Evolutionary conservation across 208 protist species (phyloP), one percentile per base, ranked within the genome.

Genomic region (Entamoeba dispar): DNA sequence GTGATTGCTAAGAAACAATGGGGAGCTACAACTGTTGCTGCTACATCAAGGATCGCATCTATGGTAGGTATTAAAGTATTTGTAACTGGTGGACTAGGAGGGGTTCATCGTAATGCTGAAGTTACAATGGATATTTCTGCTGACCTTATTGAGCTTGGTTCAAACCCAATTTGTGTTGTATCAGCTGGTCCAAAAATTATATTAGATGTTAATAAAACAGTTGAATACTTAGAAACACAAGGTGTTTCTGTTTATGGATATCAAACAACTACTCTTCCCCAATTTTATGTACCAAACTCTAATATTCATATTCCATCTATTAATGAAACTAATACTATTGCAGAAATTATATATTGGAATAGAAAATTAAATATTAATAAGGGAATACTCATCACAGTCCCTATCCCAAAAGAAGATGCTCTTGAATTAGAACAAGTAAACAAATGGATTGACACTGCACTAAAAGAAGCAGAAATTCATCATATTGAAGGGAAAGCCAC

Each of bases 41-140:
- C 93, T 4, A 98, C 97, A 0, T 97, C 97, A 95, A 61, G 93
- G 0, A 51, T 97, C 0, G 96, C 96, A 12, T 38, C 95, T 61
- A 51, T 94, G 73, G 96, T 92, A n/a, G 94, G 95, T n/a, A 95
- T 97, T 69, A 3, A 38, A 8, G 94, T 98, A 4, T 98, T 98
- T 93, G 97, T 96, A 3, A 98, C 97, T 5, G 97, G 97, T 31
- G 97, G 97, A 38, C 95, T 98, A 19, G 97, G 97, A 27, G 97
- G 97, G 34, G 97, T 98, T 6, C 97, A 98, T 91, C 17, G 97
- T 22, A 95, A 93, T 50, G 96, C 91, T 22, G 94, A 97, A 19
- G 94, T 38, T 50, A 93, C 95, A 15, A 94, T 97, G 92, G 97
- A 98, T 93, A 91, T 98, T 8, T 96, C 94, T 8, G 96, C 97